Evolutionary conservation across 2,329 filamentous ascomycete genomes (phyloP).

Genomic region (Chaetomiaceae sp.): DNA sequence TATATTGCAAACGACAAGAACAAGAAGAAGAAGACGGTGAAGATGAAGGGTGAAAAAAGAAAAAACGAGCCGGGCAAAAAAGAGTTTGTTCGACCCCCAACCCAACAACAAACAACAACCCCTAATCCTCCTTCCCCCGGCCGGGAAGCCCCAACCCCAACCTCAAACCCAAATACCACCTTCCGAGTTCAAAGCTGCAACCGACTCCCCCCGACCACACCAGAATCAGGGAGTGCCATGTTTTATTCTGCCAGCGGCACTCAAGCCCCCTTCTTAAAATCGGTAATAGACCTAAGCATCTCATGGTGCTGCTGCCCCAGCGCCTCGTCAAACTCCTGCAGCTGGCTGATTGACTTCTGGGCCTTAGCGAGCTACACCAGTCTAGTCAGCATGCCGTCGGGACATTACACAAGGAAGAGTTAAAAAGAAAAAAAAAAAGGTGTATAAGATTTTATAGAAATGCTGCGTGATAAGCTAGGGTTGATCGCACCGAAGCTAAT

Average conservation of each 20-base stretch:
- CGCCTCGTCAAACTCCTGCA: conserved; percentile 30
- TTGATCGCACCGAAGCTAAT: conserved; percentile 61
- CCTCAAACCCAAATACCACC: too few relatives aligned
- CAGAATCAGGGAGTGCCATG: too few relatives aligned
- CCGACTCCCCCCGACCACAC: too few relatives aligned
- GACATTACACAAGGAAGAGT: background rate
- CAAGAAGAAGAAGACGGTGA: background rate
- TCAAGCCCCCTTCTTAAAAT: conserved; percentile 21
- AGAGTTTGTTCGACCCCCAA: too few relatives aligned
- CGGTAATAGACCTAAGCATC: conserved; percentile 27
- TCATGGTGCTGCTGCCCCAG: conserved; percentile 28
- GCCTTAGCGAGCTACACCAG: conserved; percentile 31
- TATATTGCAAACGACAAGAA: conserved; percentile 1
- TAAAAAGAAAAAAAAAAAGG: conserved; percentile 14
- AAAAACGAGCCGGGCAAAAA: too few relatives aligned
- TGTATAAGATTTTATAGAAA: conserved; percentile 25
- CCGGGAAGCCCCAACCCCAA: background rate
- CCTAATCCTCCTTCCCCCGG: background rate
- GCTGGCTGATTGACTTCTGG: conserved; percentile 26
- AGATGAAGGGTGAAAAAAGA: conserved; percentile 8
- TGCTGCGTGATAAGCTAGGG: conserved; percentile 37
- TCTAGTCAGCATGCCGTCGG: conserved; percentile 12
- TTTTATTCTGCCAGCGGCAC: background rate
- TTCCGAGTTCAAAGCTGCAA: too few relatives aligned
- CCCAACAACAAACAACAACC: background rate